Evolutionary conservation across 2,329 filamentous ascomycete genomes (phyloP).

Genomic region (Fusarium sp.): DNA sequence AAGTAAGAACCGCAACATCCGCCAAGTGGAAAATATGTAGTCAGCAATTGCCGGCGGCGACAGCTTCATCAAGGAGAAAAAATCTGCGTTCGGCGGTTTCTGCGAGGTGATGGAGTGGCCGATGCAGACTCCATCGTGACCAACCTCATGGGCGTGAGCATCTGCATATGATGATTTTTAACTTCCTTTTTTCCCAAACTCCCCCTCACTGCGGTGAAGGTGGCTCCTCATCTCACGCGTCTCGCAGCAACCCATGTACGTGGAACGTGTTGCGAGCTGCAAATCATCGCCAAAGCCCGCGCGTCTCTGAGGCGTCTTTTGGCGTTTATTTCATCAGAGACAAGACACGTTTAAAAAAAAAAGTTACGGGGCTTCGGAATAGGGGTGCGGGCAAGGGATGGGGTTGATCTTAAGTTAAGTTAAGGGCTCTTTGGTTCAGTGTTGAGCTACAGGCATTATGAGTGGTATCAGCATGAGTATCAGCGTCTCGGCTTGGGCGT

Average conservation of each 20-base stretch:
- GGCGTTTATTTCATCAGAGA: slow-evolving; percentile 31
- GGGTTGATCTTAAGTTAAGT: slow-evolving; percentile 27
- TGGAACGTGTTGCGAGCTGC: slow-evolving; percentile 41
- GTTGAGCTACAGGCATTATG: slow-evolving; percentile 15
- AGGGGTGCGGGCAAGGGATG: slow-evolving; percentile 25
- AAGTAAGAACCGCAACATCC: slow-evolving; percentile 27
- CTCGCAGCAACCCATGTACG: slow-evolving; percentile 44
- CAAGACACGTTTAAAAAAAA: slow-evolving; percentile 32
- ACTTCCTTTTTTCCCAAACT: slow-evolving; percentile 1
- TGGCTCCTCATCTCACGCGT: slow-evolving; percentile 39
- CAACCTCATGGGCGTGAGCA: slow-evolving; percentile 23
- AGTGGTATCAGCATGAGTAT: slow-evolving; percentile 26
- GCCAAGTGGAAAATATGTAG: slow-evolving; percentile 14
- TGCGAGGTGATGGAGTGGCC: slow-evolving; percentile 31
- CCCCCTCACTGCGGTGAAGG: slow-evolving; percentile 33
- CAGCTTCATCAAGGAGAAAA: slow-evolving; percentile 32
- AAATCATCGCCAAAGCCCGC: slow-evolving; percentile 37
- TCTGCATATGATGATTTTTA: slow-evolving; percentile 22
- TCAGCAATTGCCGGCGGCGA: slow-evolving; percentile 20
- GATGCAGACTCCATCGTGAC: slow-evolving; percentile 33
- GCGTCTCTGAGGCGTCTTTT: slow-evolving; percentile 32
- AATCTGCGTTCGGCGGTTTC: slow-evolving; percentile 23
- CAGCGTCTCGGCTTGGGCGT: slow-evolving; percentile 21
- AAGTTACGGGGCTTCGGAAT: slow-evolving; percentile 38
- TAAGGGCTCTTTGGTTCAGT: slow-evolving; percentile 18